Conservation (phyloP, 2,329 filamentous ascomycete species). For the Penicillium sp. region DNA sequence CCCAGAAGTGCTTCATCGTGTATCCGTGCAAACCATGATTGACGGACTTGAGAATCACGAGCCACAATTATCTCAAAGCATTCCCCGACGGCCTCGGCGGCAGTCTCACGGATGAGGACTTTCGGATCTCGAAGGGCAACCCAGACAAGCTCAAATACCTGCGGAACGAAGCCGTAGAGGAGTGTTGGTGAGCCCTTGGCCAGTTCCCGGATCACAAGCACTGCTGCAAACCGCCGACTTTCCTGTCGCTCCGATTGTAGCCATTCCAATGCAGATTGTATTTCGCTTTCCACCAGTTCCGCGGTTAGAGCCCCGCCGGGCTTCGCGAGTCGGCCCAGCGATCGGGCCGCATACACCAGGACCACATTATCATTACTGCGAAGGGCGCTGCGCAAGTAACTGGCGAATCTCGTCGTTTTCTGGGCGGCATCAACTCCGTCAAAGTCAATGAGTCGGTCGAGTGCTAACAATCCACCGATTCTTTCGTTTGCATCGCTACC, state of each 20-base stretch:
- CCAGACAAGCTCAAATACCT: conserved; percentile 96
- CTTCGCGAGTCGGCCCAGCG: conserved; percentile 83
- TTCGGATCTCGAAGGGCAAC: conserved; percentile 85
- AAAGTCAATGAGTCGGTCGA: conserved; percentile 92
- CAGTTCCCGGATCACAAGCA: conserved; percentile 84
- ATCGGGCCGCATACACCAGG: conserved; percentile 85
- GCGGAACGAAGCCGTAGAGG: conserved; percentile 92
- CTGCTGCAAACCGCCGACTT: conserved; percentile 87
- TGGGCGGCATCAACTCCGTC: conserved; percentile 89
- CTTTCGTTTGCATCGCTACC: conserved; percentile 84
- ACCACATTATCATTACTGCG: conserved; percentile 87
- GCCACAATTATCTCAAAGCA: conserved; percentile 96
- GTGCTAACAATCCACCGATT: conserved; percentile 84
- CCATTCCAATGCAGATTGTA: conserved; percentile 95
- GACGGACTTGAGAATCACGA: conserved; percentile 82
- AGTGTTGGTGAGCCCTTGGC: conserved; percentile 90
- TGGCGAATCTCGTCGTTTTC: conserved; percentile 92
- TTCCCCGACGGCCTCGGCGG: conserved; percentile 87
- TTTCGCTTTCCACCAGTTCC: conserved; percentile 92
- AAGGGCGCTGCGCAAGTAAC: conserved; percentile 81
- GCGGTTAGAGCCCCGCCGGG: conserved; percentile 92
- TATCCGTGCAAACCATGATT: conserved; percentile 85
- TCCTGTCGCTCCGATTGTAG: conserved; percentile 92
- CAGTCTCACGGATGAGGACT: conserved; percentile 86
- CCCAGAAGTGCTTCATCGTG: conserved; percentile 80